Evolutionary conservation across 495 filamentous ascomycete genomes (phyloP).

Genomic region (Neurospora sp.): DNA sequence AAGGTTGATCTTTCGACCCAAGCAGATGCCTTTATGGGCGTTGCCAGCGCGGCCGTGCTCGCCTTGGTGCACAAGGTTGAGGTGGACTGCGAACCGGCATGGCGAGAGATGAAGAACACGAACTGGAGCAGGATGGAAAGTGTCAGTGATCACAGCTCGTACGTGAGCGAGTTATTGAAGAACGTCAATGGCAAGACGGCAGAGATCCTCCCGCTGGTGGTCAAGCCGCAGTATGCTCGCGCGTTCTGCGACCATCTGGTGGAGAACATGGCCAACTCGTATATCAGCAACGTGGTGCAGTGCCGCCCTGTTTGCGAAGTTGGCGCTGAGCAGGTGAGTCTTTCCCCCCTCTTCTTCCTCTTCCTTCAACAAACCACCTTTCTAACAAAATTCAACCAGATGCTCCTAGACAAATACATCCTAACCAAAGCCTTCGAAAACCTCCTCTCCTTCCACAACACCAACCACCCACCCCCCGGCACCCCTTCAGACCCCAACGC

Average conservation of each 20-base stretch:
- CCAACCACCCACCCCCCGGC: conserved; percentile 11
- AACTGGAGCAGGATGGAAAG: conserved; percentile 92
- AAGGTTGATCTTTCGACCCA: conserved; percentile 85
- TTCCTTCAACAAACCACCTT: neutral
- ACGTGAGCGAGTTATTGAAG: conserved; percentile 69
- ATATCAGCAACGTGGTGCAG: conserved; percentile 74
- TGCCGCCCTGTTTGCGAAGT: conserved; percentile 85
- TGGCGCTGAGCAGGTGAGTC: conserved; percentile 78
- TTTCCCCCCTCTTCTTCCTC: neutral
- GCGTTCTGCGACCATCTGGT: conserved; percentile 93
- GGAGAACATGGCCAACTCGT: conserved; percentile 68
- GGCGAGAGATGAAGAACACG: conserved; percentile 95
- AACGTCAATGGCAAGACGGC: conserved; percentile 57
- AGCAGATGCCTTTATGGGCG: conserved; percentile 89
- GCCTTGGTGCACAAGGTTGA: conserved; percentile 78
- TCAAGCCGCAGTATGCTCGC: conserved; percentile 87
- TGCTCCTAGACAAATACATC: conserved; percentile 90
- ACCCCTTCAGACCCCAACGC: conserved; percentile 23
- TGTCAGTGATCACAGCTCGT: conserved; percentile 92
- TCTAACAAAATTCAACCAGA: conserved; percentile 26
- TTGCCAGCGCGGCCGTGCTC: conserved; percentile 78
- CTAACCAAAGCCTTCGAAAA: conserved; percentile 73
- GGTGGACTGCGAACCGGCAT: conserved; percentile 67
- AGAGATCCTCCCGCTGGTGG: conserved; percentile 68
- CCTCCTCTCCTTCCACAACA: conserved; percentile 47